Evolutionary conservation across 768 basidiomycete genomes (phyloP), one percentile per base, ranked within the genome.

Genomic region (Kockovaella imperatae): DNA sequence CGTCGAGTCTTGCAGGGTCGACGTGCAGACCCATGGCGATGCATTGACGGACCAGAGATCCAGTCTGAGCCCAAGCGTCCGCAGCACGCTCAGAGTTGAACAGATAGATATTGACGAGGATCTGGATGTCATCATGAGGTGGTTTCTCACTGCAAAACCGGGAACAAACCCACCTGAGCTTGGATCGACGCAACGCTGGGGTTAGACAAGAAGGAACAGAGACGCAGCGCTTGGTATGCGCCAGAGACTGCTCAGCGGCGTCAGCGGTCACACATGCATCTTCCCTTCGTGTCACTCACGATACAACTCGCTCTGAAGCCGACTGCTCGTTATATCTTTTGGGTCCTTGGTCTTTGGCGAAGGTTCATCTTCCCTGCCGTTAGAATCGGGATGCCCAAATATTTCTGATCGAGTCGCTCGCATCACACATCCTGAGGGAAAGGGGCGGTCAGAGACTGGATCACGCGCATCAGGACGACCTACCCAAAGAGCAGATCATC

Each of bases 11-110:
- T 15, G 57, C 14, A 2, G 69, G 69, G 46, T 71, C 69, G 42
- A 66, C 62, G 43, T 71, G 69, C 31, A 71, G 50, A 11, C 69
- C 69, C 45, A 71, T 56, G 18, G 65, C 65, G 7, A 67, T 57
- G 17, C 62, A 62, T 49, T 71, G 67, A 11, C 67, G 56, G 20
- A 69, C 54, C 21, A 71, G 42, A 11, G 54, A 57, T 13, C 67
- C 69, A 1, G 53, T 53, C 17, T 53, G 50, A n/a, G 52, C 52
- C 69, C 69, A 71, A 15, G 57, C 56, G 38, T 71, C 69, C 28
- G 63, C 51, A 3, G 60, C 63, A 35, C 69, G 47, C 49, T 71
- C 69, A 23, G 52, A 56, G 26, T 62, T 55, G 18, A 66, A 47
- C 39, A 70, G 42, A 46, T 69, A 69, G 13, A 69, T 60, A 28